phyloP scores from a whole-genome alignment of 2,329 filamentous ascomycete genomes.

The Colletotrichum sp. region DNA sequence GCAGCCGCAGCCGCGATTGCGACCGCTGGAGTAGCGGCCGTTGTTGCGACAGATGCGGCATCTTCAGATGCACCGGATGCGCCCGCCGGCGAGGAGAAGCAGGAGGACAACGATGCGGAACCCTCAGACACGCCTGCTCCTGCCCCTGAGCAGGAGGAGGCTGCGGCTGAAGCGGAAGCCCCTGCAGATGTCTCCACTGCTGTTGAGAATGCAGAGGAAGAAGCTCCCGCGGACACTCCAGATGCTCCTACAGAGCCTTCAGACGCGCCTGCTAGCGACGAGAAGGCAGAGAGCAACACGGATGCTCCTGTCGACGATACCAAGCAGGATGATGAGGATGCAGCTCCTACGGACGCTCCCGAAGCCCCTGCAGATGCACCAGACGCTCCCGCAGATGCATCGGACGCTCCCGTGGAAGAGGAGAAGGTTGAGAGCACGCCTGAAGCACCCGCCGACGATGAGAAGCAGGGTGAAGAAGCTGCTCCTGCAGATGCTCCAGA shows the following conservation, averaged over 20 bases:
- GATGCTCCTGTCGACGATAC: not conserved
- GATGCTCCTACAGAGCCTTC: not conserved
- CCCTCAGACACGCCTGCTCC: not conserved
- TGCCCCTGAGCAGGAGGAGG: not conserved
- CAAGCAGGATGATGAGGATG: not conserved
- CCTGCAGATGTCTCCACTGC: not conserved
- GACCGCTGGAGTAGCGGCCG: not conserved
- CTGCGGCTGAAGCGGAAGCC: not conserved
- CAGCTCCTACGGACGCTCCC: not conserved
- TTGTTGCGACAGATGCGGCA: not conserved
- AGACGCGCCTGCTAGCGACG: not conserved
- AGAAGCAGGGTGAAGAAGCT: not conserved
- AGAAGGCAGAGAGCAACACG: not conserved
- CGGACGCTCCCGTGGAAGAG: not conserved
- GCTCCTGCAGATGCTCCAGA: not conserved
- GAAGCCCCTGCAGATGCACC: not conserved
- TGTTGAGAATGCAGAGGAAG: not conserved
- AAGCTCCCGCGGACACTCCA: not conserved
- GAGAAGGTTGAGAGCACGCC: not conserved
- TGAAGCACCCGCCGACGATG: not conserved
- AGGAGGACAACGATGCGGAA: not conserved
- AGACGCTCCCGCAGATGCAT: not conserved
- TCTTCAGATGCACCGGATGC: not conserved
- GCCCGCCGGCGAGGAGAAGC: not conserved
- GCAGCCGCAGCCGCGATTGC: not conserved